These are phyloP conservation scores for Jasminum sambac DNA, from an alignment of 257 asterid species.

Conservation along the genomic window DNA sequence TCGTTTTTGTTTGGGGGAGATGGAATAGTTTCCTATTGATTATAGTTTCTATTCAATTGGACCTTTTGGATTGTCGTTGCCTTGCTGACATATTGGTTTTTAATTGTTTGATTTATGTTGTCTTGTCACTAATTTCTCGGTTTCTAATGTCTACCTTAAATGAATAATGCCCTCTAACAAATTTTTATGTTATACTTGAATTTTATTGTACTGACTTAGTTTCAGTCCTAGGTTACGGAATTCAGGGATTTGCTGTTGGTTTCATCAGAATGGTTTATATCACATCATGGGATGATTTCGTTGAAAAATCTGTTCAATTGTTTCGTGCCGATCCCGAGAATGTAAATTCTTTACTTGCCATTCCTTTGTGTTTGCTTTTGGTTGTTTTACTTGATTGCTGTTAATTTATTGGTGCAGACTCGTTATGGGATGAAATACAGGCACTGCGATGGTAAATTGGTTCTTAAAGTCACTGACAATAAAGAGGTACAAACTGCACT, in stretches of 20 bases:
- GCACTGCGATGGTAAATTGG: conserved; percentile 84
- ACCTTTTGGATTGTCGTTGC: no score
- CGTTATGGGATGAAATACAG: conserved; percentile 85
- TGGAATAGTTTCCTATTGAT: no score
- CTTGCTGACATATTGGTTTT: no score
- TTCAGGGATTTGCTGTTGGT: not conserved
- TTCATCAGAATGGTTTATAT: conserved; percentile 60
- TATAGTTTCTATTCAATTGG: no score
- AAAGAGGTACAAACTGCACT: conserved; percentile 49
- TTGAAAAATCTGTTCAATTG: conserved; percentile 65
- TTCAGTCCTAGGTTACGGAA: no score
- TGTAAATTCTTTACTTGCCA: conserved; percentile 26
- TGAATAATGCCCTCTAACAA: no score
- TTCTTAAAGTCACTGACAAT: conserved; percentile 87
- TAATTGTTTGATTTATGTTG: no score
- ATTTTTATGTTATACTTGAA: no score
- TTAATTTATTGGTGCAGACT: conserved; percentile 45
- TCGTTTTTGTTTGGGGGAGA: no score
- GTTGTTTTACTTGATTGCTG: conserved; percentile 11
- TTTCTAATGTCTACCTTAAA: no score
- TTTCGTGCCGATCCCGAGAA: conserved; percentile 73
- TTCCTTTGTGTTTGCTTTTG: not conserved
- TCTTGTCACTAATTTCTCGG: no score
- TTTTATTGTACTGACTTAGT: no score
- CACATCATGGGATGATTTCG: conserved; percentile 79